phyloP scores from a whole-genome alignment of 768 basidiomycete species.

The Boletus huronensis region DNA sequence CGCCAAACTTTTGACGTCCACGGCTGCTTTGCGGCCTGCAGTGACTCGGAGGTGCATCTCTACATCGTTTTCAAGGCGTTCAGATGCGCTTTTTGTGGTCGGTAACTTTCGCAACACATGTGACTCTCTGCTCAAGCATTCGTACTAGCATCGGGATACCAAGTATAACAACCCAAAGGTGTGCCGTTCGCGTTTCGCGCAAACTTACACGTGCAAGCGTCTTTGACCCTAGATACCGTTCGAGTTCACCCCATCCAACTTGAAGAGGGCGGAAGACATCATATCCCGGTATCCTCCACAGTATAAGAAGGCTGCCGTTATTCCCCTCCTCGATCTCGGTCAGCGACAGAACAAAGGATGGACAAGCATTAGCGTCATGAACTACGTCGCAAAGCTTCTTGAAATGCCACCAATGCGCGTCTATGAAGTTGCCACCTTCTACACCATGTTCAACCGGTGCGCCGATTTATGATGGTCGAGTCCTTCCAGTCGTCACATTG shows the following conservation, averaged over 20 bases:
- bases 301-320: constrained; percentile 98
- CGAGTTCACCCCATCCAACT: constrained; percentile 75
- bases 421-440: constrained; percentile 98
- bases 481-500: background rate
- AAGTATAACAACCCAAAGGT: constrained; percentile 92
- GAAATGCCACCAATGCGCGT: constrained; percentile 98
- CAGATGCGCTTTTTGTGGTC: constrained; percentile 87
- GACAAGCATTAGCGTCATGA: constrained; percentile 99
- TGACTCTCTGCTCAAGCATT: constrained; percentile 13
- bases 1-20: constrained; percentile 10
- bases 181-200: constrained; percentile 10
- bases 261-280: constrained; percentile 83
- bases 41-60: constrained; percentile 30
- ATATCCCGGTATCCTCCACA: constrained; percentile 93
- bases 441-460: constrained; percentile 99
- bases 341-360: constrained; percentile 98
- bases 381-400: constrained; percentile 90
- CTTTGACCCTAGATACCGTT: constrained; percentile 71
- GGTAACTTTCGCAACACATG: constrained; percentile 31
- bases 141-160: constrained; percentile 85
- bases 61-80: constrained; percentile 47
- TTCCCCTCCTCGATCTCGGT: constrained; percentile 92
- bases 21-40: constrained; percentile 17
- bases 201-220: background rate
- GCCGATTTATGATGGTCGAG: constrained; percentile 16